Evolutionary conservation across 352 stramenopile species (phyloP).

Genomic region (Phytophthora tentaculata): DNA sequence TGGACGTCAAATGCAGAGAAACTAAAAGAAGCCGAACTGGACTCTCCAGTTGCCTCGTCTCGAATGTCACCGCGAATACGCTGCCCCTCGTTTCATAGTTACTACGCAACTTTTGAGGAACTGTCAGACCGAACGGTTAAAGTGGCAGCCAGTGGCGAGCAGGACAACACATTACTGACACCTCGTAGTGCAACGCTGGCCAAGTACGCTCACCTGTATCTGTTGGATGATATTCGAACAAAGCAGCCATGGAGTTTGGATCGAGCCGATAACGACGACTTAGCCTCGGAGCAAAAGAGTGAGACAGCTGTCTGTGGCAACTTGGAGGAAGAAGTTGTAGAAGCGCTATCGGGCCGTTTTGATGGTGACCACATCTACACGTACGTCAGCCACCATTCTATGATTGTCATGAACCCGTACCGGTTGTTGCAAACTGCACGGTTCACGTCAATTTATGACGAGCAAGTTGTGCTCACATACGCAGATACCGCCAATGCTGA

Average conservation of each 20-base stretch:
- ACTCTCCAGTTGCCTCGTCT: conserved; percentile 15
- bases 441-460: conserved; percentile 87
- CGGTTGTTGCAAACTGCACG: conserved; percentile 74
- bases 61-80: conserved; percentile 43
- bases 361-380: conserved; percentile 63
- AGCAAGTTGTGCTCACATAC: conserved; percentile 77
- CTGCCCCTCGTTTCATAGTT: conserved; percentile 75
- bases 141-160: conserved; percentile 4
- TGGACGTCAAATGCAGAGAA: conserved; percentile 3
- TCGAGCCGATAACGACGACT: conserved; percentile 48
- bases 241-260: conserved; percentile 69
- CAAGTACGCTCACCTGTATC: conserved; percentile 83
- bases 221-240: conserved; percentile 62
- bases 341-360: conserved; percentile 47
- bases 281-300: conserved; percentile 26
- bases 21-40: conserved; percentile 13
- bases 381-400: conserved; percentile 63
- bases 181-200: conserved; percentile 71
- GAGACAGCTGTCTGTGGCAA: neutral
- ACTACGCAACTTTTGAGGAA: conserved; percentile 77
- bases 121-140: conserved; percentile 30
- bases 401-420: conserved; percentile 77
- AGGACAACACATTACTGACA: conserved; percentile 38
- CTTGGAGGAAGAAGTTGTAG: conserved; percentile 22
- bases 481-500: conserved; percentile 49